phyloP scores from a whole-genome alignment of 352 stramenopile genomes.

The Pythium rishiriense region DNA sequence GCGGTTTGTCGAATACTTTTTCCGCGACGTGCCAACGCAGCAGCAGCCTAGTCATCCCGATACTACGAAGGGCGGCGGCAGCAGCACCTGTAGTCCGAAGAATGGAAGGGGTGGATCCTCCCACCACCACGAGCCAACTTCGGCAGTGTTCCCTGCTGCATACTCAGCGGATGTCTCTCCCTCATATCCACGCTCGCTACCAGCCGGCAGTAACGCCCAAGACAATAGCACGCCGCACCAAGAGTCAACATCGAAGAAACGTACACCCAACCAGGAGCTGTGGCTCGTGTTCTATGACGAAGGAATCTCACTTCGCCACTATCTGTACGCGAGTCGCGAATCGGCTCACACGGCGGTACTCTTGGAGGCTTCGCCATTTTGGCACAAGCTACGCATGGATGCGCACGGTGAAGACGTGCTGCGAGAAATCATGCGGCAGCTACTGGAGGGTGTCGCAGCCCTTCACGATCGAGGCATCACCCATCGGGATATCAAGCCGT shows the following conservation, averaged over 20 bases:
- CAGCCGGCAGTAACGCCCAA: too few species aligned
- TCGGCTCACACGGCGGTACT: slow-evolving; percentile 48
- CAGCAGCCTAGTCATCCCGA: not conserved
- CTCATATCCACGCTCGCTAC: not conserved
- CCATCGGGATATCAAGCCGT: slow-evolving; percentile 86
- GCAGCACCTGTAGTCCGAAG: too few species aligned
- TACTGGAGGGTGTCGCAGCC: slow-evolving; percentile 88
- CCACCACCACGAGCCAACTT: not conserved
- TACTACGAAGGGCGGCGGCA: not conserved
- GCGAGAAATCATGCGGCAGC: slow-evolving; percentile 93
- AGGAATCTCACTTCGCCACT: slow-evolving; percentile 84
- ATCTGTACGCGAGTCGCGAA: slow-evolving; percentile 75
- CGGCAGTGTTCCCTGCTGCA: too few species aligned
- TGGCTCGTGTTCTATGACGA: slow-evolving; percentile 92
- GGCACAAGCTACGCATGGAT: slow-evolving; percentile 67
- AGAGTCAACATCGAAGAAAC: not conserved
- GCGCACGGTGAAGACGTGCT: slow-evolving; percentile 63
- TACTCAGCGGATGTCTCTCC: not conserved
- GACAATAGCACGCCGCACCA: not conserved
- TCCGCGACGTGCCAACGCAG: slow-evolving; percentile 34
- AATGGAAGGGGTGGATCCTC: not conserved
- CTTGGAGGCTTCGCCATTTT: slow-evolving; percentile 76
- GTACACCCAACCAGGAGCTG: slow-evolving; percentile 43
- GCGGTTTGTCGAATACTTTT: slow-evolving; percentile 90
- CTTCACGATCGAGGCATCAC: slow-evolving; percentile 92